Percentiles rank a stretch among this genome's conserved stretches.
phyloP scores from a whole-genome alignment of 768 basidiomycete species.

The Serendipita vermifera region DNA sequence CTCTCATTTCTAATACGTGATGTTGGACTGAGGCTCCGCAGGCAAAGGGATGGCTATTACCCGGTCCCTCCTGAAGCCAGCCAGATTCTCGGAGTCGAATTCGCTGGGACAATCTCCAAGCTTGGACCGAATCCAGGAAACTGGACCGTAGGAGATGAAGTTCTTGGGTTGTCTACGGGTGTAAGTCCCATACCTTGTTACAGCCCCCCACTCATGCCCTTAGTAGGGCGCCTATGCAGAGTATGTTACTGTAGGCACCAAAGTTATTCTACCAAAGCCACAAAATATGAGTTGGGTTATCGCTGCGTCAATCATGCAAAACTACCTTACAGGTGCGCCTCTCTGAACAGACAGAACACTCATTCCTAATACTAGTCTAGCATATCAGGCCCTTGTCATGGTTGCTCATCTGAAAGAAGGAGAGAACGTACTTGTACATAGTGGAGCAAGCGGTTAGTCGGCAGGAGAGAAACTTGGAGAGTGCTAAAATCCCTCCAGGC shows the following conservation, averaged over 20 bases:
- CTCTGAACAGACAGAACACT: too few relatives aligned
- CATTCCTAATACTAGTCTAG: too few relatives aligned
- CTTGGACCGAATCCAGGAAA: slow-evolving; percentile 37
- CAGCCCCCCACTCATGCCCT: too few relatives aligned
- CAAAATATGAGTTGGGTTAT: slow-evolving; percentile 61
- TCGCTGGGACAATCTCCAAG: slow-evolving; percentile 51
- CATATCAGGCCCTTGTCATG: slow-evolving; percentile 50
- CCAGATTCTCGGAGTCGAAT: slow-evolving; percentile 74
- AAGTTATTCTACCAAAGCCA: slow-evolving; percentile 64
- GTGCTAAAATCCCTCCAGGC: too few relatives aligned
- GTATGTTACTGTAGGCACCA: slow-evolving; percentile 54
- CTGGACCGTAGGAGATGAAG: slow-evolving; percentile 56
- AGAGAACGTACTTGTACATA: slow-evolving; percentile 74
- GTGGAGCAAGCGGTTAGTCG: slow-evolving; percentile 78
- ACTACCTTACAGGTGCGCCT: slow-evolving; percentile 63
- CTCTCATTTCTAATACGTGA: slow-evolving; percentile 44
- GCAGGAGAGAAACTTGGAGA: too few relatives aligned
- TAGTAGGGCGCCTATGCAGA: slow-evolving; percentile 94
- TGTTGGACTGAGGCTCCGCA: neutral
- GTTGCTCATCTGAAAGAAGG: slow-evolving; percentile 55
- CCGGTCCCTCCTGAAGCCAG: slow-evolving; percentile 61
- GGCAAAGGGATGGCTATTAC: slow-evolving; percentile 28
- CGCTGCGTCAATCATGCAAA: slow-evolving; percentile 80
- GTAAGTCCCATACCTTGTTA: slow-evolving; percentile 38
- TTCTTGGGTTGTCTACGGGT: slow-evolving; percentile 68